Conservation (phyloP, 2,329 filamentous ascomycete species). For the Ophiosphaerella narmari region DNA sequence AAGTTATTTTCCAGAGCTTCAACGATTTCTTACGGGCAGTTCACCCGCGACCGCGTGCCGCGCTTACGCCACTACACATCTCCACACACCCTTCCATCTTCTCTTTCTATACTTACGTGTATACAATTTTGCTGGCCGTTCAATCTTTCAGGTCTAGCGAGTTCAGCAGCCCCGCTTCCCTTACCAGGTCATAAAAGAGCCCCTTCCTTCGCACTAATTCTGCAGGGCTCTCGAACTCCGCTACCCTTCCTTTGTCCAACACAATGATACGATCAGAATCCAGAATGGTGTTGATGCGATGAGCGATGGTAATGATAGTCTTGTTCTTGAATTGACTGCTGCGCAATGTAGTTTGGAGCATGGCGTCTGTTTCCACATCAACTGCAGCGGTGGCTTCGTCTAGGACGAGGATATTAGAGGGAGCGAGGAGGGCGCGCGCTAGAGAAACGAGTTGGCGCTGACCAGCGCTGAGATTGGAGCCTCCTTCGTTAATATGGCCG, state of each 20-base stretch:
- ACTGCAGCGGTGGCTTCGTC: conserved; percentile 91
- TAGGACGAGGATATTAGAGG: conserved; percentile 94
- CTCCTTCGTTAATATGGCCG: conserved; percentile 90
- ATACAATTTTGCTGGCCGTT: background rate
- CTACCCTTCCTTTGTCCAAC: conserved; percentile 85
- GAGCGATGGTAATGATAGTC: conserved; percentile 97
- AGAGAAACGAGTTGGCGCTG: conserved; percentile 94
- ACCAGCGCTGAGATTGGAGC: conserved; percentile 92
- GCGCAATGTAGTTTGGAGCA: conserved; percentile 67
- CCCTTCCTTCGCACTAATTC: conserved; percentile 76
- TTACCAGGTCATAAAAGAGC: conserved; percentile 86
- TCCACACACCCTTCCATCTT: background rate
- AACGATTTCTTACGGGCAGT: too few species aligned
- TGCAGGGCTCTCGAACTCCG: conserved; percentile 87
- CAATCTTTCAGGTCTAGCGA: conserved; percentile 14
- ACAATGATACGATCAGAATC: conserved; percentile 89
- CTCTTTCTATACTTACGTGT: background rate
- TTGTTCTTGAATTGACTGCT: conserved; percentile 79
- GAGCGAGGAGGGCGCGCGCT: conserved; percentile 89
- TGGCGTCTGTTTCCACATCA: conserved; percentile 69
- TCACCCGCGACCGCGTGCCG: too few species aligned
- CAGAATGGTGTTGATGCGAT: conserved; percentile 97
- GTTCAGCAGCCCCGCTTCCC: conserved; percentile 77
- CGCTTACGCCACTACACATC: too few species aligned
- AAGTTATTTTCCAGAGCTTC: too few species aligned